Base-by-base conservation (phyloP, 352 stramenopile genomes). In the Pythium phragmitis region DNA sequence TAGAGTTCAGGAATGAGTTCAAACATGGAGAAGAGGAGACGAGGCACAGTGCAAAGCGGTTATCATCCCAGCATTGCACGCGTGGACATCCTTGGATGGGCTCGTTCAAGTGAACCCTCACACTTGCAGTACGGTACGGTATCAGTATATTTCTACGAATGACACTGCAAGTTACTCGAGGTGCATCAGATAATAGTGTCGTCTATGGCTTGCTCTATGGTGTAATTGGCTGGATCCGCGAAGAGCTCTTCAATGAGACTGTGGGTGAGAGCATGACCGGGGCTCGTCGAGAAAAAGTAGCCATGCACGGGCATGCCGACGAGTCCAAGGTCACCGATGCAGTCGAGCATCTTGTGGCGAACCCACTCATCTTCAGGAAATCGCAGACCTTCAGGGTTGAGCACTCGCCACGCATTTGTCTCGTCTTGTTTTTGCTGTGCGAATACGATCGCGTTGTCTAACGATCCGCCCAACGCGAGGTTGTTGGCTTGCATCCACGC, bases 271-370 rank as follows among this genome's bases (percentile, higher is more conserved):
- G 77, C 77, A 52, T 91, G 82, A 6, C 82, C 82, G 12, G 82
- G 82, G 58, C 77, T 87, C 34, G 82, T 89, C 7, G 78, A 74
- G 43, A 88, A 74, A 54, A 89, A 92, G 57, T 84, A 85, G 19
- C 79, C 80, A 54, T 90, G 77, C 13, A 92, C 41, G 1, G 83
- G 79, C 37, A 80, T 46, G 1, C 81, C 81, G 0, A 77, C 74
- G 6, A 92, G 69, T 0, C 70, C 76, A 6, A 92, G 57, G 55
- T 92, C 83, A 17, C 83, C 83, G 30, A 90, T 75, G 43, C 79
- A 89, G 58, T 92, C 83, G 39, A 92, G 70, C 67, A 88, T 66
- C 62, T 92, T 92, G 70, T 92, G 83, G 2, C 80, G 78, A 30
- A 65, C 65, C 83, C 83, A 92, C 63, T 92, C 81, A 59, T 89